Evolutionary conservation across 306 rosid species (phyloP).

Genomic region (Vicia villosa): DNA sequence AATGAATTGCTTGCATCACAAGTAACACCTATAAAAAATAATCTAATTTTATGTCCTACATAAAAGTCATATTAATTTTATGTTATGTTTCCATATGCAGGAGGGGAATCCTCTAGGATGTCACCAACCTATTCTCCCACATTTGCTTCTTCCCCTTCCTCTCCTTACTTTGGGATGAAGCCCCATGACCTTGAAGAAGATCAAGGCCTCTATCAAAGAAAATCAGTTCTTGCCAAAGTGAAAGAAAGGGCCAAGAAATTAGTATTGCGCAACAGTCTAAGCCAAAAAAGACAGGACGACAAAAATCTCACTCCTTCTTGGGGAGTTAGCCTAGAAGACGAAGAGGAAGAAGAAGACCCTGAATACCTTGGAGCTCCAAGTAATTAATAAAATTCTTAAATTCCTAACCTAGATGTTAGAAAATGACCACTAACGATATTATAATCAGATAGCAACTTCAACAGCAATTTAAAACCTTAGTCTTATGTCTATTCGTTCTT

Average conservation of each 20-base stretch:
- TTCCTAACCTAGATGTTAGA: background rate
- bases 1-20: background rate
- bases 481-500: background rate
- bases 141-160: conserved; percentile 28
- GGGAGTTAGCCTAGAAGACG: conserved; percentile 55
- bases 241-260: conserved; percentile 75
- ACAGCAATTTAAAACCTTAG: background rate
- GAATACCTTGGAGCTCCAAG: conserved; percentile 96
- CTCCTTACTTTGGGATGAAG: conserved; percentile 39
- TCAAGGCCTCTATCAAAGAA: conserved; percentile 58
- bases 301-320: conserved; percentile 56
- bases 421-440: background rate
- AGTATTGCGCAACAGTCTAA: conserved; percentile 55
- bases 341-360: conserved; percentile 45
- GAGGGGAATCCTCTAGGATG: conserved; percentile 45
- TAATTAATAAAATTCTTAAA: conserved; percentile 34
- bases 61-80: conserved; percentile 3
- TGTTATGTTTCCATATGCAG: conserved; percentile 36
- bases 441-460: background rate
- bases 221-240: conserved; percentile 83
- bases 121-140: conserved; percentile 47
- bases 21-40: background rate
- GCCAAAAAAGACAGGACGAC: conserved; percentile 64
- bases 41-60: too few relatives aligned
- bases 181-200: conserved; percentile 64